phyloP scores from a whole-genome alignment of 306 rosid genomes.

The Vigna unguiculata region DNA sequence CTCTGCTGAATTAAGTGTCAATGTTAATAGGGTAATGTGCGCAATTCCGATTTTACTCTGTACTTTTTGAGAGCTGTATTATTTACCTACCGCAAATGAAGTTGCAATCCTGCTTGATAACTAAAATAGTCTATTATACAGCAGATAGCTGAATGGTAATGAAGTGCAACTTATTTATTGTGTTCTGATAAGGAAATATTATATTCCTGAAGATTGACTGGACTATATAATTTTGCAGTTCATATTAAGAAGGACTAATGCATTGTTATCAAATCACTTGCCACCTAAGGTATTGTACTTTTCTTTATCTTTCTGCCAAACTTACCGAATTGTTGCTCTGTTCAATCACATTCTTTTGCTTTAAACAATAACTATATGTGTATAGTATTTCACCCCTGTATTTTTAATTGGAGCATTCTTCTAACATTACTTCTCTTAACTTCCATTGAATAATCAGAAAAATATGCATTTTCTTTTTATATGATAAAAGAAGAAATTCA shows the following conservation, averaged over 20 bases:
- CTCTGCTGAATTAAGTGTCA: slow-evolving; percentile 80
- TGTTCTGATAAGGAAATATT: slow-evolving; percentile 36
- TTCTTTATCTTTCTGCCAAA: slow-evolving; percentile 38
- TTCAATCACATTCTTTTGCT: slow-evolving; percentile 18
- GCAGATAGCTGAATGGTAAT: slow-evolving; percentile 34
- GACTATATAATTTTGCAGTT: slow-evolving; percentile 66
- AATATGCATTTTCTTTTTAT: background rate
- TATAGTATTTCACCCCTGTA: slow-evolving; percentile 8
- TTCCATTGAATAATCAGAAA: slow-evolving; percentile 14
- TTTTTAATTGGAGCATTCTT: slow-evolving; percentile 18
- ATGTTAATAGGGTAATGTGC: slow-evolving; percentile 78
- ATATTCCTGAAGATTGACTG: slow-evolving; percentile 38
- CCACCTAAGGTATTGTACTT: slow-evolving; percentile 86
- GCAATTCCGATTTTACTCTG: slow-evolving; percentile 18
- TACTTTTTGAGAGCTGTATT: slow-evolving; percentile 29
- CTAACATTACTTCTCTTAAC: background rate
- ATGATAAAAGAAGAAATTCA: slow-evolving; percentile 26
- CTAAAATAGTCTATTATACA: slow-evolving; percentile 19
- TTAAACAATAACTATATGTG: slow-evolving; percentile 13
- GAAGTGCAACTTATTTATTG: slow-evolving; percentile 27
- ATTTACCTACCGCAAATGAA: slow-evolving; percentile 39
- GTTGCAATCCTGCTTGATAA: slow-evolving; percentile 27
- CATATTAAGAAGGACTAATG: slow-evolving; percentile 90
- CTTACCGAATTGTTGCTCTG: slow-evolving; percentile 28
- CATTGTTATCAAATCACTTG: slow-evolving; percentile 86